These are phyloP conservation scores for Pilaira anomala DNA, from an alignment of 192 early-diverging fungal genomes.

Conservation along the genomic window DNA sequence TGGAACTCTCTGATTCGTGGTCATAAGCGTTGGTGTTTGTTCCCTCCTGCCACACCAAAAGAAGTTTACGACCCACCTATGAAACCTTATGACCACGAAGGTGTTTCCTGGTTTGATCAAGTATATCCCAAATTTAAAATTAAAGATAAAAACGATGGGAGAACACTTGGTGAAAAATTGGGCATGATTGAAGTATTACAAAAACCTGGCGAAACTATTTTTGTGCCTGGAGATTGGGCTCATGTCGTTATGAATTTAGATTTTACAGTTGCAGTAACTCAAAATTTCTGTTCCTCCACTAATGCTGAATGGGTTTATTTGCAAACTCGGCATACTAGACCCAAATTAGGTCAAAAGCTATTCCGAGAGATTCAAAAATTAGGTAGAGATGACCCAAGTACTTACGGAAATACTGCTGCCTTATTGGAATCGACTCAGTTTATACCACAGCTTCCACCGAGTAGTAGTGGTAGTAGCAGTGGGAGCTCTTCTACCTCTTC, in stretches of 20 bases:
- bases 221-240: slow-evolving; percentile 78
- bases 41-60: slow-evolving; percentile 66
- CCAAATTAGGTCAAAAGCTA: slow-evolving; percentile 50
- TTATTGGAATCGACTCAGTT: slow-evolving; percentile 40
- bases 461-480: slow-evolving; percentile 39
- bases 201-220: slow-evolving; percentile 74
- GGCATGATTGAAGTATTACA: slow-evolving; percentile 71
- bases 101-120: slow-evolving; percentile 68
- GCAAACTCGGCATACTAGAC: slow-evolving; percentile 53
- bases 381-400: slow-evolving; percentile 31
- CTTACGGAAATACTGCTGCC: slow-evolving; percentile 36
- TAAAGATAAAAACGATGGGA: slow-evolving; percentile 17
- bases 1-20: slow-evolving; percentile 76
- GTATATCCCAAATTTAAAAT: slow-evolving; percentile 53
- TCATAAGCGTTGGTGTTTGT: slow-evolving; percentile 76
- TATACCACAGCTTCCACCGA: slow-evolving; percentile 45
- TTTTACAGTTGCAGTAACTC: slow-evolving; percentile 76
- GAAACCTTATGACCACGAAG: slow-evolving; percentile 65
- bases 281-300: slow-evolving; percentile 70
- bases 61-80: slow-evolving; percentile 54
- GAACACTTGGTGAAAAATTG: slow-evolving; percentile 55
- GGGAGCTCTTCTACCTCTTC: slow-evolving; percentile 19
- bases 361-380: slow-evolving; percentile 36
- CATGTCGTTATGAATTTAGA: slow-evolving; percentile 80
- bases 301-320: slow-evolving; percentile 70